A percentile compares a stretch with the other conserved stretches of the same genome.
Conservation (phyloP, 371 early-diverging fungal genomes). For the Apophysomyces sp. region DNA sequence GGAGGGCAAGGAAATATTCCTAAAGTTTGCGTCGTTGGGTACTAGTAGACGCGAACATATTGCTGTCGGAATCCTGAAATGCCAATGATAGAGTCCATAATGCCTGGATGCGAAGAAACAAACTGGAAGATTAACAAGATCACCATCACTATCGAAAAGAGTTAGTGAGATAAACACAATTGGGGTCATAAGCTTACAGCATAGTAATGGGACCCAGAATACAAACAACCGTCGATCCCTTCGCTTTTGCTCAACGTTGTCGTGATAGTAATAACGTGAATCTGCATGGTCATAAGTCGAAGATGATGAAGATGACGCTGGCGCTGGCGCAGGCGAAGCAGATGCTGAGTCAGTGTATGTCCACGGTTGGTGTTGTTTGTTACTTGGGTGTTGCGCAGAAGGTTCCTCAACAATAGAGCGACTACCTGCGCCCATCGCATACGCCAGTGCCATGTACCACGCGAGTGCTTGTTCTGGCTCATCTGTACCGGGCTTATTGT, state of each 20-base stretch:
- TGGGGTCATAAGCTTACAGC: constrained; percentile 30
- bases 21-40: background rate
- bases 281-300: background rate
- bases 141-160: constrained; percentile 34
- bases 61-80: background rate
- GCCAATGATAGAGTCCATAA: background rate
- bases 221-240: constrained; percentile 40
- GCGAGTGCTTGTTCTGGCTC: constrained; percentile 42
- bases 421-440: constrained; percentile 44
- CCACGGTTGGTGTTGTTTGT: constrained; percentile 17
- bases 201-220: constrained; percentile 51
- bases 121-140: constrained; percentile 40
- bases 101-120: background rate
- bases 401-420: background rate
- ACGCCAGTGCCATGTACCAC: constrained; percentile 52
- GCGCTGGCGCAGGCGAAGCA: constrained; percentile 2
- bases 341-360: background rate
- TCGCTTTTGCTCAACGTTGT: constrained; percentile 26
- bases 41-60: background rate
- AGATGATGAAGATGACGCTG: constrained; percentile 8
- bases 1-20: background rate
- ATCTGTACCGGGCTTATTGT: constrained; percentile 8
- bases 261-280: constrained; percentile 6
- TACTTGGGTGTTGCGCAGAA: constrained; percentile 5
- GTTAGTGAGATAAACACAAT: background rate